These are phyloP conservation scores for Dinochytrium kinnereticum DNA, from an alignment of 371 early-diverging fungal genomes.

Conservation along the genomic window DNA sequence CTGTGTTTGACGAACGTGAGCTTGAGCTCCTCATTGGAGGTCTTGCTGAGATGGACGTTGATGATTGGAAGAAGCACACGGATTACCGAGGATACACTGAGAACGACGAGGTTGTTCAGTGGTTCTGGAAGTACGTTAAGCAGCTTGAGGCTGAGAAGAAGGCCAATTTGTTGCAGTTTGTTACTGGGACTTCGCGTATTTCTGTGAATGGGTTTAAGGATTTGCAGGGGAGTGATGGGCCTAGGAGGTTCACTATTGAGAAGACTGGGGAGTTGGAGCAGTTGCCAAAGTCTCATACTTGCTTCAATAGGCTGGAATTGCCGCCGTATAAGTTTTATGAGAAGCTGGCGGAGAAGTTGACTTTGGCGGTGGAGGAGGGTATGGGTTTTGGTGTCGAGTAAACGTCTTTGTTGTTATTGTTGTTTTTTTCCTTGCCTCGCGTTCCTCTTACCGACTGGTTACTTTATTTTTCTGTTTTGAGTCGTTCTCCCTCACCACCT, in stretches of 20 bases:
- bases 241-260: constrained; percentile 95
- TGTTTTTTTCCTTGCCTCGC: not conserved
- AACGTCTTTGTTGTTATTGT: not conserved
- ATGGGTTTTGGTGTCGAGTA: constrained; percentile 40
- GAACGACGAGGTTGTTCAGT: constrained; percentile 92
- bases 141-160: constrained; percentile 92
- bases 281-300: constrained; percentile 94
- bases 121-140: constrained; percentile 97
- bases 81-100: constrained; percentile 97
- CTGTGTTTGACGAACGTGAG: constrained; percentile 98
- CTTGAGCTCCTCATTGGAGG: constrained; percentile 98
- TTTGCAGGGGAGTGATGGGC: constrained; percentile 96
- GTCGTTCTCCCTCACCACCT: not conserved
- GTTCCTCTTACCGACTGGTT: not conserved
- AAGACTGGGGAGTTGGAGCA: constrained; percentile 84
- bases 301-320: constrained; percentile 94
- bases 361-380: constrained; percentile 93
- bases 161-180: constrained; percentile 95
- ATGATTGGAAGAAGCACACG: constrained; percentile 99
- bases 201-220: constrained; percentile 99
- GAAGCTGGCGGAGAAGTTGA: constrained; percentile 75
- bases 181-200: constrained; percentile 97
- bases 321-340: constrained; percentile 81
- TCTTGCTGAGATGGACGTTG: constrained; percentile 97
- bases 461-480: not conserved